Evolutionary conservation across 108 stramenopile genomes (phyloP).

Genomic region (Nannochloropsis salina): DNA sequence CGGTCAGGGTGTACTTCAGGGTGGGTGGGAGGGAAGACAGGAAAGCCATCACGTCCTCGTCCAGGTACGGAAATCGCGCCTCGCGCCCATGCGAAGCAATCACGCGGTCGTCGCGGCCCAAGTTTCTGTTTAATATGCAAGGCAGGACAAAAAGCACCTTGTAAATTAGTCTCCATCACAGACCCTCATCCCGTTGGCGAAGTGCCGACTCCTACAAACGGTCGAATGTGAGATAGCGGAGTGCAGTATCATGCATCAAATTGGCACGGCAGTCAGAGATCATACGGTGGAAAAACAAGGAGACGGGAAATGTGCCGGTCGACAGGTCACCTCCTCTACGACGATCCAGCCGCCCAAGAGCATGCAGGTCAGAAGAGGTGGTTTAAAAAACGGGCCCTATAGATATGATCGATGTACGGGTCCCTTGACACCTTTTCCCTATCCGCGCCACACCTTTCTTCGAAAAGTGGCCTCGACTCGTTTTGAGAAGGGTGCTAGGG

Average conservation of each 20-base stretch:
- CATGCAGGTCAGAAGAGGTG: not conserved
- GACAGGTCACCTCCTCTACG: conserved; percentile 19
- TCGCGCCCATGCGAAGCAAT: conserved; percentile 80
- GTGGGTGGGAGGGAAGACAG: conserved; percentile 11
- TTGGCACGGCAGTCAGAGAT: too few relatives aligned
- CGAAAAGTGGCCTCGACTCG: not conserved
- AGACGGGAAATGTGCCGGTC: not conserved
- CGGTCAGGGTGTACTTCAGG: not conserved
- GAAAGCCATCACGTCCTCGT: conserved; percentile 59
- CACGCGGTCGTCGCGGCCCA: conserved; percentile 90
- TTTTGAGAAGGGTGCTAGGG: not conserved
- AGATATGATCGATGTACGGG: not conserved
- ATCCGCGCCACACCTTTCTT: not conserved
- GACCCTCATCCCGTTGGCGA: too few relatives aligned
- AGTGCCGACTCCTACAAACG: too few relatives aligned
- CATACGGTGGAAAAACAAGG: too few relatives aligned
- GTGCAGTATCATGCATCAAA: too few relatives aligned
- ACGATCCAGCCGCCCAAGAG: not conserved
- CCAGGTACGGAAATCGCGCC: conserved; percentile 85
- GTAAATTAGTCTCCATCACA: not conserved
- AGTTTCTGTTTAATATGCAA: conserved; percentile 53
- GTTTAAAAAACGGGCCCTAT: not conserved
- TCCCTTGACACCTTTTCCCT: conserved; percentile 16
- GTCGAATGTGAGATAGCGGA: too few relatives aligned
- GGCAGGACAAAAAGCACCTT: not conserved